Base-by-base conservation (phyloP, 495 filamentous ascomycete species). In the Cetradonia linearis region DNA sequence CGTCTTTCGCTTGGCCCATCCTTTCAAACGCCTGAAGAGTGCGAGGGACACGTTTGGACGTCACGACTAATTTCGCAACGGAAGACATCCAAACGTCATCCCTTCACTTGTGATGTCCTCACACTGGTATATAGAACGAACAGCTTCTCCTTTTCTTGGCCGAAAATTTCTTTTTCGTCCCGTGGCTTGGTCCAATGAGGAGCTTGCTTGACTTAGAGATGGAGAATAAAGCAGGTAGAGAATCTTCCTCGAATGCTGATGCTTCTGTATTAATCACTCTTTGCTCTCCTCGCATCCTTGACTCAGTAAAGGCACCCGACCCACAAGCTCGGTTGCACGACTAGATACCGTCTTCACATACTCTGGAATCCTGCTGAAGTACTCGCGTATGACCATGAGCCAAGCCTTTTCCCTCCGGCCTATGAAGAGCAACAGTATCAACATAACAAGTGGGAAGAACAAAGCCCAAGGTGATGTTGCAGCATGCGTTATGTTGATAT, bases 391-490 rank as follows among this genome's bases (percentile, higher is more conserved):
- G n/a, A n/a, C 31, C 50, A 54, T 36, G 31, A 54, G 30, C 18
- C 30, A 34, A 54, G 30, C 50, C 28, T 54, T 54, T 23, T 54
- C 34, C 6, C 50, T 54, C 50, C 30, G 50, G 30, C 50, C 50
- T 20, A 54, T 34, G 10, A 54, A 54, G 5, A 54, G 50, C 50
- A 54, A 34, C 10, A 54, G 10, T 16, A 54, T 54, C 3, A 36
- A n/a, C 30, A 54, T 54, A 3, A 54, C 50, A 36, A 20, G 18
- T 20, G 50, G 50, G 30, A 54, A 54, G 16, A 54, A 36, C 8
- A 54, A 11, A n/a, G 50, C 50, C 50, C 50, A 54, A 23, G 50
- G 50, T n/a, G 50, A 54, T 36, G 31, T 36, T 34, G 31, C n/a
- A 34, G 50, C 50, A 9, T 54, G 50, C 11, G 50, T 11, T 31